Evolutionary conservation across 1,284 basidiomycete genomes (phyloP).

Genomic region (Sanghuangporus weigelae): DNA sequence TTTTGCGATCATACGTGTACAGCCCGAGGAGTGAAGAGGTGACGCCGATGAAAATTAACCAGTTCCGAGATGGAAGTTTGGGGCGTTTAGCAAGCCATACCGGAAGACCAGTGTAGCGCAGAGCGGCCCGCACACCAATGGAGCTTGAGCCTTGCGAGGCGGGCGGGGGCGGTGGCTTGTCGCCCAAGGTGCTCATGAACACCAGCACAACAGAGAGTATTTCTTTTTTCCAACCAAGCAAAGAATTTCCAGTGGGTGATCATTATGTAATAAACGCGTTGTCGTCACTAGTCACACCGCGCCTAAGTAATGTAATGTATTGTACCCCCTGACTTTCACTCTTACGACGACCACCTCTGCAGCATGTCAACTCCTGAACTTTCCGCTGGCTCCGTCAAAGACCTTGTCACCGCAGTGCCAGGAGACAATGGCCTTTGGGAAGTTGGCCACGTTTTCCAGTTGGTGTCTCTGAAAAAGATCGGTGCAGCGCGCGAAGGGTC

Average conservation of each 20-base stretch:
- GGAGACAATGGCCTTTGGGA: conserved; percentile 48
- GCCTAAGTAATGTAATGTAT: not conserved
- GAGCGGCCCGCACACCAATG: conserved; percentile 42
- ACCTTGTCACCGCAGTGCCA: conserved; percentile 43
- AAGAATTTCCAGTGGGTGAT: not conserved
- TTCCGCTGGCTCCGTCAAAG: conserved; percentile 50
- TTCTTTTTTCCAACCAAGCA: not conserved
- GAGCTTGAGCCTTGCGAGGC: not conserved
- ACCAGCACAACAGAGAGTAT: not conserved
- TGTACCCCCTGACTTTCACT: not conserved
- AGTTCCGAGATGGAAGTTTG: conserved; percentile 84
- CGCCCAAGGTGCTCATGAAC: conserved; percentile 11
- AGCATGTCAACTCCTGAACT: conserved; percentile 37
- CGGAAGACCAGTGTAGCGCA: conserved; percentile 65
- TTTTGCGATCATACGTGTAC: conserved; percentile 81
- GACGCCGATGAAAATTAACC: conserved; percentile 85
- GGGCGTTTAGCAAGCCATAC: conserved; percentile 73
- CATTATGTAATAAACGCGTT: conserved; percentile 1
- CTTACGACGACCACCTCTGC: not conserved
- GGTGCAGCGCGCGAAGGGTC: conserved; percentile 35
- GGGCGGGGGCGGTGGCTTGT: conserved; percentile 7
- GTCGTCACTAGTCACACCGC: not conserved
- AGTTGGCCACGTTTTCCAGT: conserved; percentile 65
- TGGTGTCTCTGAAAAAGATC: conserved; percentile 81
- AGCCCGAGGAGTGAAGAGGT: conserved; percentile 66